Percentiles rank a stretch among this genome's conserved stretches.
These are phyloP conservation scores for Zarea fungicola DNA, from an alignment of 2,329 filamentous ascomycete species.

Conservation along the genomic window DNA sequence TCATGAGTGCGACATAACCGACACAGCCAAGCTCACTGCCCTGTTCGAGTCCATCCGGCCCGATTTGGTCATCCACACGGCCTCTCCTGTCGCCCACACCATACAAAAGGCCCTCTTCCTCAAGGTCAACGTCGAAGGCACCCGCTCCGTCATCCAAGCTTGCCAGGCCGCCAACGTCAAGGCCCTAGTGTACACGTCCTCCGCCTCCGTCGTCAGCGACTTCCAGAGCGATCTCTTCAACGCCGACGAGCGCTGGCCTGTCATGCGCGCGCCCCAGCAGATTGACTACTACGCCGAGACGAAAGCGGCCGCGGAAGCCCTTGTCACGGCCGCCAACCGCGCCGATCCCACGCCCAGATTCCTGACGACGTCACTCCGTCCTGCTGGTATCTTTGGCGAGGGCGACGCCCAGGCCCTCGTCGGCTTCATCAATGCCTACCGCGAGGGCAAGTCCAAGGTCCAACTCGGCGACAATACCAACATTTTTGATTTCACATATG, in stretches of 20 bases:
- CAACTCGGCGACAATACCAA: conserved; percentile 70
- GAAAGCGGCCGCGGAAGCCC: conserved; percentile 78
- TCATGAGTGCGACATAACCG: conserved; percentile 73
- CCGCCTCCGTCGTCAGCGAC: conserved; percentile 80
- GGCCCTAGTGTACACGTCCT: conserved; percentile 86
- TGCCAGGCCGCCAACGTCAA: conserved; percentile 66
- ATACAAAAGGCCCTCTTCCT: conserved; percentile 60
- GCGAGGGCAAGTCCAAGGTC: conserved; percentile 63
- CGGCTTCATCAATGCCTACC: conserved; percentile 67
- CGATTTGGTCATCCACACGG: conserved; percentile 86
- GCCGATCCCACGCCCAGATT: conserved; percentile 47
- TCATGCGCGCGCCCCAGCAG: conserved; percentile 65
- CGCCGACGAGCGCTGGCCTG: conserved; percentile 77
- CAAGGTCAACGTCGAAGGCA: conserved; percentile 86
- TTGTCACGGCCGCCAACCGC: conserved; percentile 73
- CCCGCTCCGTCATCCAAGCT: conserved; percentile 69
- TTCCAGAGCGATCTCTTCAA: conserved; percentile 74
- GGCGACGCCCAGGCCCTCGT: conserved; percentile 74
- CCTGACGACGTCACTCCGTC: conserved; percentile 75
- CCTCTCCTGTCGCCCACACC: conserved; percentile 58
- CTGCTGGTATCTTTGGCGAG: conserved; percentile 86
- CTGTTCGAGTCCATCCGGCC: conserved; percentile 65
- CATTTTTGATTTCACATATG: conserved; percentile 61
- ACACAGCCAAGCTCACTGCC: conserved; percentile 52
- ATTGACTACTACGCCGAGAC: conserved; percentile 85